Conservation (phyloP, 2,329 filamentous ascomycete species). For the Tolypocladium album region DNA sequence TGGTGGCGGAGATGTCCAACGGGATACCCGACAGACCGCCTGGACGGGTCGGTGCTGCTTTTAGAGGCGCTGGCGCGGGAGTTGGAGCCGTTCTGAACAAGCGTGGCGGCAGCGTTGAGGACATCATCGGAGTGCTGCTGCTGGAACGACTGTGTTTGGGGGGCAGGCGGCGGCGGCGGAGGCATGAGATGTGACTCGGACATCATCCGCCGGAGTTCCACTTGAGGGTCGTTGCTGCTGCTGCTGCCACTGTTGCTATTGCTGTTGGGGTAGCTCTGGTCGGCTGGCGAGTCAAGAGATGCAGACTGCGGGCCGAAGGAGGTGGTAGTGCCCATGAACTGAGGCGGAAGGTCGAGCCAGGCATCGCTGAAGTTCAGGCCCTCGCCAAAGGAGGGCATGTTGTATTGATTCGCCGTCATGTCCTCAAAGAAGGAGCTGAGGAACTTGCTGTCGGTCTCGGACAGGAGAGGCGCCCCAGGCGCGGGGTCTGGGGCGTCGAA, state of each 20-base stretch:
- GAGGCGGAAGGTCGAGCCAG: slow-evolving; percentile 51
- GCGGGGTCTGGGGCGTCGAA: slow-evolving; percentile 50
- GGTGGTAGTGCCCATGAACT: slow-evolving; percentile 55
- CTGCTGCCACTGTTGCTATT: neutral
- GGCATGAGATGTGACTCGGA: slow-evolving; percentile 22
- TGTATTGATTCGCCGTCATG: slow-evolving; percentile 39
- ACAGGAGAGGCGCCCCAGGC: slow-evolving; percentile 53
- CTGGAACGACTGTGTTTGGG: slow-evolving; percentile 7
- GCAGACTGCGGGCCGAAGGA: slow-evolving; percentile 45
- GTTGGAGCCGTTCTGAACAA: slow-evolving; percentile 32
- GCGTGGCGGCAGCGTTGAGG: slow-evolving; percentile 41
- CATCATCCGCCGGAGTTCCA: slow-evolving; percentile 6
- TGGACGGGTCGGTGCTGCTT: slow-evolving; percentile 14
- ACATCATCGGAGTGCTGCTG: slow-evolving; percentile 39
- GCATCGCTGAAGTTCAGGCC: slow-evolving; percentile 37
- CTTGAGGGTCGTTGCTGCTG: slow-evolving; percentile 4
- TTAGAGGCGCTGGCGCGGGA: slow-evolving; percentile 11
- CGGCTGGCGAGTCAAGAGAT: slow-evolving; percentile 8
- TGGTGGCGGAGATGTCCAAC: slow-evolving; percentile 32
- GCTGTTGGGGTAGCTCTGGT: slow-evolving; percentile 6
- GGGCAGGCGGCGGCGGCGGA: slow-evolving; percentile 20
- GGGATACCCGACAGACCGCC: slow-evolving; percentile 19
- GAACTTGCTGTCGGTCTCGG: slow-evolving; percentile 48
- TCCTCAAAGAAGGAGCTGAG: slow-evolving; percentile 48
- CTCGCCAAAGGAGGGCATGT: slow-evolving; percentile 38